A percentile compares a stretch with the other conserved stretches of the same genome.
Evolutionary conservation across 2,329 filamentous ascomycete genomes (phyloP).

Genomic region (Aspergillus calidoustus): DNA sequence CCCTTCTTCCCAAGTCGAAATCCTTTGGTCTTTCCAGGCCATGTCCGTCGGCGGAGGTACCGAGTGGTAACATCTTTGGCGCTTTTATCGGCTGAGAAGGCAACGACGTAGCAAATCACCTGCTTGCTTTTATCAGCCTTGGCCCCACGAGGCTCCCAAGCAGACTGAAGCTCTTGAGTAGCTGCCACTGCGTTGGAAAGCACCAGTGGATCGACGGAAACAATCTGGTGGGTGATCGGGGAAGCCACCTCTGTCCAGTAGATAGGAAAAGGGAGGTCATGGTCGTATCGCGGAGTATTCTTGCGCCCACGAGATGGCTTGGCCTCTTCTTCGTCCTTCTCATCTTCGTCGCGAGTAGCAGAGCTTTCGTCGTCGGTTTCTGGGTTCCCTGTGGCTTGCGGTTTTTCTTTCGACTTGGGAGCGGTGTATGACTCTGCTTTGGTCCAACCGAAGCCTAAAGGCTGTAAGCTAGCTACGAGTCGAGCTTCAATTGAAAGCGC

Average conservation of each 20-base stretch:
- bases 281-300: constrained; percentile 63
- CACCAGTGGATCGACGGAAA: constrained; percentile 77
- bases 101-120: constrained; percentile 86
- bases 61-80: constrained; percentile 94
- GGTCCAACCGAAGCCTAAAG: constrained; percentile 87
- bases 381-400: neutral
- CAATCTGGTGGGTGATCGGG: constrained; percentile 75
- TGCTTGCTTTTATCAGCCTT: constrained; percentile 87
- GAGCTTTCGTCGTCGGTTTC: constrained; percentile 17
- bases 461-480: constrained; percentile 83
- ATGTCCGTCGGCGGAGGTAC: constrained; percentile 79
- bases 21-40: constrained; percentile 90
- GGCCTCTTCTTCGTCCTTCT: constrained; percentile 25
- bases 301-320: constrained; percentile 41
- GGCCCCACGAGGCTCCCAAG: constrained; percentile 79
- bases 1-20: constrained; percentile 78
- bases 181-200: constrained; percentile 69
- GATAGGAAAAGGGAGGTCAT: constrained; percentile 78
- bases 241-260: constrained; percentile 95
- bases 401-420: constrained; percentile 21
- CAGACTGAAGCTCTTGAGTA: constrained; percentile 71
- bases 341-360: constrained; percentile 8
- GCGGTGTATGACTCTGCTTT: constrained; percentile 77
- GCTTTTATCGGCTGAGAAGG: constrained; percentile 79
- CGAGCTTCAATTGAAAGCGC: constrained; percentile 81